These are phyloP conservation scores for Cylindricascospora bacillispora DNA, from an alignment of 1,139 yeast species.

Conservation along the genomic window DNA sequence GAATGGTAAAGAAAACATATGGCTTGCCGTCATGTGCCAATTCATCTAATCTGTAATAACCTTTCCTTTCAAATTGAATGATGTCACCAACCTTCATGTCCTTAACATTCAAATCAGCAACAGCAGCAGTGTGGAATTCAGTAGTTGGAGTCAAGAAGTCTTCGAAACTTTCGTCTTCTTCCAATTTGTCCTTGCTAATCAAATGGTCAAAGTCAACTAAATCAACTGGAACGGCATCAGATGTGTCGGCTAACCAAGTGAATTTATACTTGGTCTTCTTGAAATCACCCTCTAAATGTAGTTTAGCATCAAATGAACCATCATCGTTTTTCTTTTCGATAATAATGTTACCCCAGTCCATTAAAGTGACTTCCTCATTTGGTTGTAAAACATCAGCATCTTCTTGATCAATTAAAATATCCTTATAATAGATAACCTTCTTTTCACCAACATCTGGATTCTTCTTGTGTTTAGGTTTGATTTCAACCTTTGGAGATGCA, in stretches of 20 bases:
- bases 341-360: constrained; percentile 99
- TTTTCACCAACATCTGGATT: constrained; percentile 84
- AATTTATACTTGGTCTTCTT: constrained; percentile 90
- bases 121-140: constrained; percentile 67
- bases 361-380: constrained; percentile 83
- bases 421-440: constrained; percentile 54
- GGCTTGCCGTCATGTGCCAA: constrained; percentile 42
- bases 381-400: constrained; percentile 66
- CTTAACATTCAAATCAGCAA: constrained; percentile 71
- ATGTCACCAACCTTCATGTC: constrained; percentile 73
- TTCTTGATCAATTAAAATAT: constrained; percentile 70
- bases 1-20: constrained; percentile 82
- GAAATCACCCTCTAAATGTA: constrained; percentile 94
- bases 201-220: constrained; percentile 90
- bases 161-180: constrained; percentile 88
- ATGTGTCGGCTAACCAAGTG: constrained; percentile 88
- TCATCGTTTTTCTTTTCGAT: constrained; percentile 58
- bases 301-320: constrained; percentile 59
- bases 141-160: constrained; percentile 85
- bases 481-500: constrained; percentile 44
- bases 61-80: constrained; percentile 95
- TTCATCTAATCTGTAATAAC: constrained; percentile 79
- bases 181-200: constrained; percentile 90
- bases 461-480: constrained; percentile 89
- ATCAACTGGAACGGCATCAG: constrained; percentile 56